Conservation (phyloP, 768 basidiomycete genomes). For the Sistotremastrum suecicum region DNA sequence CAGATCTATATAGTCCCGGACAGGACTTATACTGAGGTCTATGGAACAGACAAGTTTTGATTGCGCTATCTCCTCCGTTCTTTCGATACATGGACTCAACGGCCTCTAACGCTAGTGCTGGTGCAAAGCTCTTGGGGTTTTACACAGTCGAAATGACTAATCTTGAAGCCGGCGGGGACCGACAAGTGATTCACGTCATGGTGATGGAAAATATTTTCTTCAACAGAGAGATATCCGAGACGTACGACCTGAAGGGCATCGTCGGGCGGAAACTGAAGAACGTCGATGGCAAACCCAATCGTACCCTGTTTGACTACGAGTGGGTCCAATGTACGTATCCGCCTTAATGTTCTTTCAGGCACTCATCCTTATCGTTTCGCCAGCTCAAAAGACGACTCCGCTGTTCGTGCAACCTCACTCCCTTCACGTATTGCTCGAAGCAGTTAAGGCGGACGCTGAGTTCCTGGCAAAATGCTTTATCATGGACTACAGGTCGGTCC, state of each 20-base stretch:
- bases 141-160: conserved; percentile 69
- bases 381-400: conserved; percentile 51
- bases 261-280: conserved; percentile 59
- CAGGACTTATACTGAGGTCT: not conserved
- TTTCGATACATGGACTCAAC: conserved; percentile 68
- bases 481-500: conserved; percentile 72
- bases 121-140: conserved; percentile 73
- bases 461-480: conserved; percentile 65
- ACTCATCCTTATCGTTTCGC: not conserved
- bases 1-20: conserved; percentile 4
- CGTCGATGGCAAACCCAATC: conserved; percentile 18
- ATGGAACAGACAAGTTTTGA: conserved; percentile 49
- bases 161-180: conserved; percentile 47
- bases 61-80: conserved; percentile 66
- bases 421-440: conserved; percentile 55
- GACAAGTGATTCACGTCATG: conserved; percentile 59
- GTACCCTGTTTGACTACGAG: conserved; percentile 66
- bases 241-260: conserved; percentile 77
- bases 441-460: conserved; percentile 54
- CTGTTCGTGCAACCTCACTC: conserved; percentile 61
- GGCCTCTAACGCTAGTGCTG: conserved; percentile 46
- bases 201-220: conserved; percentile 84
- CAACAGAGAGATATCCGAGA: conserved; percentile 47
- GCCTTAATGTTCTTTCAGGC: not conserved
- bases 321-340: conserved; percentile 60